These are phyloP conservation scores for Leersia perrieri DNA, from an alignment of 176 grass and related monocot genomes.

Conservation along the genomic window DNA sequence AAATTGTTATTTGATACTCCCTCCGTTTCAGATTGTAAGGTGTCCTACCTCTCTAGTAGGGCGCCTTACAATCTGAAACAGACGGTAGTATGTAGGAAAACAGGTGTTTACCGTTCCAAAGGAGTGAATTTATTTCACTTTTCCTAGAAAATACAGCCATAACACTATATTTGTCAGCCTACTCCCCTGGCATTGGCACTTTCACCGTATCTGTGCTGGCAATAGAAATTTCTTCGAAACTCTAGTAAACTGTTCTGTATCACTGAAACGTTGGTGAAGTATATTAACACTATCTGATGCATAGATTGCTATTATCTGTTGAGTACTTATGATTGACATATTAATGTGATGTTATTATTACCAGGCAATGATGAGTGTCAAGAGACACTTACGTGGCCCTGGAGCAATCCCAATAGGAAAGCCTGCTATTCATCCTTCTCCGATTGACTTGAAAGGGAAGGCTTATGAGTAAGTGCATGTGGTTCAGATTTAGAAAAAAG, in stretches of 20 bases:
- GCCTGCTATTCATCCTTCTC: constrained; percentile 65
- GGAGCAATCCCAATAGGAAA: constrained; percentile 57
- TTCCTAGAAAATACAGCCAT: not conserved
- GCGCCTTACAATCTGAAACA: no score
- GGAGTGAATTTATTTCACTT: not conserved
- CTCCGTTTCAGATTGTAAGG: no score
- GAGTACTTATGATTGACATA: not conserved
- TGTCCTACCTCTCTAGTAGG: no score
- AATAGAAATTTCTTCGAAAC: not conserved
- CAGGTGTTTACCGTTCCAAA: not conserved
- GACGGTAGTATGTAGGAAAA: not conserved
- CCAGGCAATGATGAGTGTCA: constrained; percentile 72
- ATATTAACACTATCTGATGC: not conserved
- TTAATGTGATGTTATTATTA: not conserved
- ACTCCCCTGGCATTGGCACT: not conserved
- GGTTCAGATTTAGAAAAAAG: not conserved
- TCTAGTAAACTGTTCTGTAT: not conserved
- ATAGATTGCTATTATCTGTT: not conserved
- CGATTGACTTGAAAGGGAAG: constrained; percentile 74
- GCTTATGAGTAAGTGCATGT: constrained; percentile 51
- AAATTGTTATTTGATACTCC: no score
- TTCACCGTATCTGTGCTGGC: not conserved
- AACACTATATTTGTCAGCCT: not conserved
- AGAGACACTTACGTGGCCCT: constrained; percentile 54
- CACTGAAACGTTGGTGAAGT: not conserved